Evolutionary conservation across 2,329 filamentous ascomycete genomes (phyloP), one percentile per base, ranked within the genome.

Genomic region (Lachnellula arida): DNA sequence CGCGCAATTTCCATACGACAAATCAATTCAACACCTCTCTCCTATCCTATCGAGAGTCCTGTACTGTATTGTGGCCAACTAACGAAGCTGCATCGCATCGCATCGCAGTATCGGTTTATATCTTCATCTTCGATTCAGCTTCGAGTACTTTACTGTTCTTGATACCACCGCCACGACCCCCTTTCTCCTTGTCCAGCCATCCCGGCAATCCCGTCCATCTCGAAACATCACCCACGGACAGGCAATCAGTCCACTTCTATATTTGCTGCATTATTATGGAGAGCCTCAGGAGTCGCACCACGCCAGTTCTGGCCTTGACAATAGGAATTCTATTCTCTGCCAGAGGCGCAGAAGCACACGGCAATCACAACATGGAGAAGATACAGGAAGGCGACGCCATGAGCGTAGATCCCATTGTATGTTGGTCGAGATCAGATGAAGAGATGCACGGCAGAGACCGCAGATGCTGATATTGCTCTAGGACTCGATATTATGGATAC

Each of bases 401-500:
- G 66, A 89, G 88, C n/a, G 67, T 73, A 46, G 89, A 93, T 35
- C 89, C 89, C 1, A 80, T 93, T 65, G 87, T 89, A 77, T 57
- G 84, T 66, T 47, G 40, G 42, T 23, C 19, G 44, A 7, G 39
- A 51, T 19, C 19, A 28, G 17, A 17, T 17, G 32, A 2, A 7
- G 11, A 15, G 19, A 37, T n/a, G 22, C 4, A 4, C 46, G 23
- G 22, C 9, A 25, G 40, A 51, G 44, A 44, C 40, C 15, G 42
- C 52, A 46, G 60, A 53, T 50, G 60, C 71, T 79, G 60, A 79
- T 65, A 32, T 22, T 43, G 23, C 46, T 63, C 25, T 62, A 86
- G 81, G 94, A 97, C 72, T 81, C 86, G 43, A 90, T 85, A 67
- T 74, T 99, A 82, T 99, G 94, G 94, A 80, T 87, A 64, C 94